These are phyloP conservation scores for Rubroboletus pulcherrimus DNA, from an alignment of 768 basidiomycete genomes.

Conservation along the genomic window DNA sequence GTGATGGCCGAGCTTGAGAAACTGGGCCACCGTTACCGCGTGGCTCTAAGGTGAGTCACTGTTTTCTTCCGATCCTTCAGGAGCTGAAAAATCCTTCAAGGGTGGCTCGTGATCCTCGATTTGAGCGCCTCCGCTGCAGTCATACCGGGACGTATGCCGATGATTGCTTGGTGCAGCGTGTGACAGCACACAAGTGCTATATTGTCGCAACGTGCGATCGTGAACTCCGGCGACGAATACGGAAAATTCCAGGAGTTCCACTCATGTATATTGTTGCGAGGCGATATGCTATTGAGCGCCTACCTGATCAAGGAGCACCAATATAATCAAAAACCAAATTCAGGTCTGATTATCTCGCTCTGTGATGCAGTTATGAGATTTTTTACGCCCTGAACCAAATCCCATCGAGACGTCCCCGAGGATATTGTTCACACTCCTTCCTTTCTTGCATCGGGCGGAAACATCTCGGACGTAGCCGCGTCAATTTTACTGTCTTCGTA, in stretches of 20 bases:
- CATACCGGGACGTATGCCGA: conserved; percentile 98
- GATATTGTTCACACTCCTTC: background rate
- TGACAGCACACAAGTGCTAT: conserved; percentile 92
- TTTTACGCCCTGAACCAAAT: background rate
- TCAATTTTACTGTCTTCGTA: background rate
- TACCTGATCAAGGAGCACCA: conserved; percentile 94
- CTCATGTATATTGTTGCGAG: conserved; percentile 96
- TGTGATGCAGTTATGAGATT: background rate
- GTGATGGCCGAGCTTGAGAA: conserved; percentile 99
- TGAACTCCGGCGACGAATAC: conserved; percentile 85
- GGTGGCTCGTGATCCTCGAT: conserved; percentile 94
- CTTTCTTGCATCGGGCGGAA: background rate
- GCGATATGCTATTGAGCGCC: conserved; percentile 89
- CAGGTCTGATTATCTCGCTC: background rate
- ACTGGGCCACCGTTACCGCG: conserved; percentile 89
- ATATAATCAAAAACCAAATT: conserved; percentile 27
- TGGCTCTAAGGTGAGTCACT: conserved; percentile 78
- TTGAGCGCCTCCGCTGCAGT: conserved; percentile 89
- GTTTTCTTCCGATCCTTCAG: background rate
- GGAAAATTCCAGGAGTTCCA: conserved; percentile 90
- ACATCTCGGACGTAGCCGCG: background rate
- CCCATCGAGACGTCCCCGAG: background rate
- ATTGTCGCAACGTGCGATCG: conserved; percentile 98
- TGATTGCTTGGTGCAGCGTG: conserved; percentile 95
- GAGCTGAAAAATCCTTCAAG: conserved; percentile 40